Evolutionary conservation across 768 basidiomycete genomes (phyloP).

Genomic region (Psilocybe cubensis): DNA sequence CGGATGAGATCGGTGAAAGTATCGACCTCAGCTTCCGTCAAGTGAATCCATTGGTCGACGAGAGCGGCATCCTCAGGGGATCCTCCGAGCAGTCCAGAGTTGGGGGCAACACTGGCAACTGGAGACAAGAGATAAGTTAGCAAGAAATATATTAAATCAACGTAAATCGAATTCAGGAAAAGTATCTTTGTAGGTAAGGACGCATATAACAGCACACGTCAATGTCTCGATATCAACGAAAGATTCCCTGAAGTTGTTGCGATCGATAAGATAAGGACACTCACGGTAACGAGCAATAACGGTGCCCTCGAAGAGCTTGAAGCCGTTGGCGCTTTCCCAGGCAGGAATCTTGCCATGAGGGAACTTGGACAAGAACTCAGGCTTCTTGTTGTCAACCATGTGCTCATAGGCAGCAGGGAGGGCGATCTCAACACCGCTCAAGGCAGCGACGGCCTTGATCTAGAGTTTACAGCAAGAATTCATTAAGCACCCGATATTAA

Average conservation of each 20-base stretch:
- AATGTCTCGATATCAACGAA: constrained; percentile 61
- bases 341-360: constrained; percentile 86
- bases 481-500: neutral
- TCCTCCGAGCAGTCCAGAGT: constrained; percentile 76
- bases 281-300: constrained; percentile 90
- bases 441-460: constrained; percentile 61
- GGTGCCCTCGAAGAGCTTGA: constrained; percentile 74
- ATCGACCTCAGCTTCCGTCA: constrained; percentile 69
- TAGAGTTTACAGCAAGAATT: constrained; percentile 20
- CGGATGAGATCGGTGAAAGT: constrained; percentile 37
- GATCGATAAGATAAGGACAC: constrained; percentile 48
- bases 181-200: neutral
- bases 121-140: constrained; percentile 31
- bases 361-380: constrained; percentile 76
- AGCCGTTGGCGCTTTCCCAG: constrained; percentile 75
- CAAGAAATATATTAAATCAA: neutral
- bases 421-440: constrained; percentile 61
- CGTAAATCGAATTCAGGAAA: neutral
- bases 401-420: constrained; percentile 58
- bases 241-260: constrained; percentile 5
- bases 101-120: constrained; percentile 82
- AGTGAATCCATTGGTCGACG: constrained; percentile 85
- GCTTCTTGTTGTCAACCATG: constrained; percentile 67
- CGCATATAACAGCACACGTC: constrained; percentile 48
- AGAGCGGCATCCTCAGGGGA: constrained; percentile 68